Evolutionary conservation across 164 flowering plant species (phyloP).

Genomic region (Magnolia sinica): DNA sequence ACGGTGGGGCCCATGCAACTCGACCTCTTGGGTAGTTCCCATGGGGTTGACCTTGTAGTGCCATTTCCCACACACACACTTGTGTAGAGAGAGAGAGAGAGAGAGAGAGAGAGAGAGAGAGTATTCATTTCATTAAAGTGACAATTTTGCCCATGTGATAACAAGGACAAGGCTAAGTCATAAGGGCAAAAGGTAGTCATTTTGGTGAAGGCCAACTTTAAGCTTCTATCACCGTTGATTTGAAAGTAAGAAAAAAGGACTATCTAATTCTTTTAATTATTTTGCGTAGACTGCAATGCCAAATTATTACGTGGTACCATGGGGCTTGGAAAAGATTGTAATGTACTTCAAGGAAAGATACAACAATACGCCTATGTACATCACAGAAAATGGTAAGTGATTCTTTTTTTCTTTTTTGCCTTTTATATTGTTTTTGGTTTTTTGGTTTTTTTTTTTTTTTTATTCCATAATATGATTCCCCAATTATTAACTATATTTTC

Average conservation of each 20-base stretch:
- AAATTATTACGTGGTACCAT: constrained; percentile 13
- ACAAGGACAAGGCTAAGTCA: not conserved
- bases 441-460: no score
- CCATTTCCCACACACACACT: no score
- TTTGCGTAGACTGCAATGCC: constrained; percentile 15
- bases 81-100: no score
- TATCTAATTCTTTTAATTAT: not conserved
- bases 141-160: no score
- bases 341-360: constrained; percentile 22
- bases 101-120: no score
- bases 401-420: no score
- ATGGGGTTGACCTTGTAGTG: no score
- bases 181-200: not conserved
- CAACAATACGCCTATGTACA: constrained; percentile 20
- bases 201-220: not conserved
- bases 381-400: constrained; percentile 25
- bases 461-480: not conserved
- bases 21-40: no score
- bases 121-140: not conserved
- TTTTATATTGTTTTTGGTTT: no score
- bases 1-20: no score
- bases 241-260: not conserved
- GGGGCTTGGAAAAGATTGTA: constrained; percentile 18
- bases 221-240: not conserved
- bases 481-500: not conserved